These are phyloP conservation scores for Sporothrix pseudoabietina DNA, from an alignment of 2,329 filamentous ascomycete species.

Conservation along the genomic window DNA sequence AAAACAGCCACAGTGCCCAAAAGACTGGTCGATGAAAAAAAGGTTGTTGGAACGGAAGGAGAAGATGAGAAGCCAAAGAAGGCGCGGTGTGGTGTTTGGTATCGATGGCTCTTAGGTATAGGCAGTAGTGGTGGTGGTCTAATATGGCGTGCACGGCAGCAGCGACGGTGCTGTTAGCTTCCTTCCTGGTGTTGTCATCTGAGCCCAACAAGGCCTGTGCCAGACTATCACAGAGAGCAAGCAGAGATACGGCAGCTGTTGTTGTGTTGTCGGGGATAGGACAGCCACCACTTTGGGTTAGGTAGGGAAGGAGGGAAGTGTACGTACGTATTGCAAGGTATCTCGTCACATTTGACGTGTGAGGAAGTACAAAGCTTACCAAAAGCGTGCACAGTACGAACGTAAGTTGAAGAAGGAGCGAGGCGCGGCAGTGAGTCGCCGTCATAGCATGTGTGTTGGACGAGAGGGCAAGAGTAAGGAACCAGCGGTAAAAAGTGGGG, in stretches of 20 bases:
- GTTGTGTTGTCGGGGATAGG: not conserved
- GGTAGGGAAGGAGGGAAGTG: not conserved
- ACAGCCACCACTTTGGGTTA: not conserved
- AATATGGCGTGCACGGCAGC: slow-evolving; percentile 15
- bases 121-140: not conserved
- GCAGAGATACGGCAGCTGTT: not conserved
- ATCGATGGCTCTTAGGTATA: not conserved
- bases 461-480: not conserved
- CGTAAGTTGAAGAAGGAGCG: not conserved
- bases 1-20: not conserved
- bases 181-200: slow-evolving; percentile 22
- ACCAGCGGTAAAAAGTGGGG: slow-evolving; percentile 7
- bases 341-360: not conserved
- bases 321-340: not conserved
- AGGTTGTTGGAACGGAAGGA: not conserved
- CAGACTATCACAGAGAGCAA: not conserved
- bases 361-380: not conserved
- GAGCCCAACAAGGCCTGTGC: slow-evolving; percentile 20
- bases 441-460: not conserved
- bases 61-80: slow-evolving; percentile 11
- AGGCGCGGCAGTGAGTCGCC: not conserved
- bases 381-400: not conserved
- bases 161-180: slow-evolving; percentile 2
- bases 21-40: not conserved
- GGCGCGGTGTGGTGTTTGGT: not conserved